Base-by-base conservation (phyloP, 108 stramenopile species). In the Nitzschia palea region DNA sequence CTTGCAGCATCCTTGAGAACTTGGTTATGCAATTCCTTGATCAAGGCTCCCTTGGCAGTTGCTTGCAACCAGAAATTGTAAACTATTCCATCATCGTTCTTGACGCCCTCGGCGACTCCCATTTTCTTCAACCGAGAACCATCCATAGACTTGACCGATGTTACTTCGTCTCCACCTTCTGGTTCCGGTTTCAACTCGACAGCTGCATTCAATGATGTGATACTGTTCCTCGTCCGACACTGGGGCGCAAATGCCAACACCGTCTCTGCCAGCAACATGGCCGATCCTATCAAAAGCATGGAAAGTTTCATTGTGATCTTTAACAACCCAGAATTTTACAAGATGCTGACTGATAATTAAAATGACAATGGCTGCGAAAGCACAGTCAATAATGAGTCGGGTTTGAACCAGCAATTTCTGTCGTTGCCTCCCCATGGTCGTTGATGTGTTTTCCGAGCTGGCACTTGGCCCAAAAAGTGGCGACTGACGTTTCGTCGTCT, bases 1-100 rank as follows among this genome's bases (percentile, higher is more conserved):
- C 85, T 90, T 23, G 76, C 51, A 15, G 87, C 81, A 55, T 94
- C 88, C 71, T 89, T 94, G 32, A 89, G 71, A n/a, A 87, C 82
- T 57, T 75, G 62, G 31, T 62, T 55, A 30, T 85, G 68, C 30
- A 84, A 32, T 65, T 87, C 62, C 48, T 86, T 84, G n/a, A 94
- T 76, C 60, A 84, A 44, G 25, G 60, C 62, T 6, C 84, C 89
- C 28, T 83, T 75, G 6, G 84, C 87, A 0, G 51, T 59, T 4
- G 93, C 81, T 23, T 52, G 47, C 55, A 94, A 65, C 87, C 89
- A 94, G 65, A 89, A 94, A 48, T 76, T 79, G 70, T 86, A 82
- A 8, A 88, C 81, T 12, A 62, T 66, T 18, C 75, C 89, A 52
- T 80, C 68, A 4, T 71, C 79, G 52, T 55, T 68, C 17, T 72